phyloP scores from a whole-genome alignment of 495 filamentous ascomycete species.

The Hyaloscypha finlandica region DNA sequence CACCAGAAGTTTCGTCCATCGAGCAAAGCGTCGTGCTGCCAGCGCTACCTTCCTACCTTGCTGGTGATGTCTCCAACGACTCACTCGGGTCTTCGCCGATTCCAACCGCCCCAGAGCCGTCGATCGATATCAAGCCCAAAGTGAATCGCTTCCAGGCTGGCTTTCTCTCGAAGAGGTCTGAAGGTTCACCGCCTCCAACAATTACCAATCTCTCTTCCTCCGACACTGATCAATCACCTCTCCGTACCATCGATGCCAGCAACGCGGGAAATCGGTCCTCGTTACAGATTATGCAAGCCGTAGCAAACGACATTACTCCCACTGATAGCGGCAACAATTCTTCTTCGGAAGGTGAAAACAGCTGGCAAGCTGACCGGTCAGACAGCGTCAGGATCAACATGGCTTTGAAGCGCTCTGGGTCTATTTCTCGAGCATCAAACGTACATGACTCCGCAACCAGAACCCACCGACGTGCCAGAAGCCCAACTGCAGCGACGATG shows the following conservation, averaged over 20 bases:
- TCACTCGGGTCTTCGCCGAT: conserved; percentile 59
- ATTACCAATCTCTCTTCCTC: conserved; percentile 59
- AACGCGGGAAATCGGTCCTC: conserved; percentile 59
- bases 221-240: conserved; percentile 64
- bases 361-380: conserved; percentile 44
- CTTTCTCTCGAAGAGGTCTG: conserved; percentile 72
- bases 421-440: conserved; percentile 36
- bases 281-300: conserved; percentile 49
- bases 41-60: conserved; percentile 42
- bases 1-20: conserved; percentile 54
- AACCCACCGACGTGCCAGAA: conserved; percentile 58
- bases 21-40: conserved; percentile 44
- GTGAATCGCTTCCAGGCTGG: conserved; percentile 87
- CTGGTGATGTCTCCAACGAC: conserved; percentile 40
- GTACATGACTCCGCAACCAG: conserved; percentile 40
- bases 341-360: conserved; percentile 43
- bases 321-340: conserved; percentile 50
- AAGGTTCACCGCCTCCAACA: conserved; percentile 65
- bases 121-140: conserved; percentile 56
- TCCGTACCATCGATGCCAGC: conserved; percentile 64
- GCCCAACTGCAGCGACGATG: conserved; percentile 55
- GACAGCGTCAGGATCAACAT: conserved; percentile 60
- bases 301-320: conserved; percentile 46
- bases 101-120: conserved; percentile 46
- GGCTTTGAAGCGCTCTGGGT: conserved; percentile 60